These are phyloP conservation scores for Apiospora hydei DNA, from an alignment of 2,329 filamentous ascomycete species.

Conservation along the genomic window DNA sequence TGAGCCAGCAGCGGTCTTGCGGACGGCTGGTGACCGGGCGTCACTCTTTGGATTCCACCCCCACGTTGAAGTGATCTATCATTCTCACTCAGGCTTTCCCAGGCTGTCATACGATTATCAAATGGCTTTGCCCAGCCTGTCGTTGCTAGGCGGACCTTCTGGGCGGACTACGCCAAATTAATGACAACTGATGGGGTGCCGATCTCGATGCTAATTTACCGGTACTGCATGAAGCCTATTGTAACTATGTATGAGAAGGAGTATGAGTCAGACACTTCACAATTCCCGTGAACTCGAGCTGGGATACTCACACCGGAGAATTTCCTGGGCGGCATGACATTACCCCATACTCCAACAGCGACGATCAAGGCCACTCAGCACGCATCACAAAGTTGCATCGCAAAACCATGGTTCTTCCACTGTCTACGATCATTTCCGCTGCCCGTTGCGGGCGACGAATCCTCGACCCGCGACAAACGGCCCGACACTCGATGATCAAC, in stretches of 20 bases:
- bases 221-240: slow-evolving; percentile 4
- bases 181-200: neutral
- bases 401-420: slow-evolving; percentile 2
- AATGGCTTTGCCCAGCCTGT: neutral
- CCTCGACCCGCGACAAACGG: slow-evolving; percentile 13
- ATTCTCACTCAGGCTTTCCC: neutral
- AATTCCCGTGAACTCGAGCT: too few relatives aligned
- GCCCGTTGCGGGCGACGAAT: neutral
- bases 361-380: slow-evolving; percentile 5
- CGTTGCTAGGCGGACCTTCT: slow-evolving; percentile 1
- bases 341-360: neutral
- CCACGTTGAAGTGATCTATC: slow-evolving; percentile 11
- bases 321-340: neutral
- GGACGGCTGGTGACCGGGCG: neutral
- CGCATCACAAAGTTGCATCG: neutral
- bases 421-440: neutral
- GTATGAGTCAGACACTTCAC: neutral
- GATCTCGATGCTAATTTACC: slow-evolving; percentile 17
- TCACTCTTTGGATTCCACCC: slow-evolving; percentile 1
- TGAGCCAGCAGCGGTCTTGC: slow-evolving; percentile 1
- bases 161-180: slow-evolving; percentile 15
- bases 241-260: neutral
- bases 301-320: neutral
- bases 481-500: slow-evolving; percentile 15
- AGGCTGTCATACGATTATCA: slow-evolving; percentile 2